Base-by-base conservation (phyloP, 73 alveolate genomes). In the Paramecium tetraurelia region DNA sequence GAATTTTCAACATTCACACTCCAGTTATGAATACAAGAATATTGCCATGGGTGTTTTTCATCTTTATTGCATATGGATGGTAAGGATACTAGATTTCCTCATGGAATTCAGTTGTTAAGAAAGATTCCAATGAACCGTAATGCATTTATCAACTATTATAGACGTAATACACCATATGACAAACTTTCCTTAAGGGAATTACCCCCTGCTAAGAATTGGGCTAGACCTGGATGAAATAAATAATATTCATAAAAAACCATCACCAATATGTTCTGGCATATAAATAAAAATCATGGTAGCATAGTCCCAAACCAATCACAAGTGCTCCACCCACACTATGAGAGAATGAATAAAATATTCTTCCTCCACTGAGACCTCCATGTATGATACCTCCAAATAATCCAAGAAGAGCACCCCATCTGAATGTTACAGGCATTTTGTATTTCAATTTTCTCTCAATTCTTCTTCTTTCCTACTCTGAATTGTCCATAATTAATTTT, bases 351-450 rank as follows among this genome's bases (percentile, higher is more conserved):
- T 44, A 44, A 24, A 80, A 43, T 38, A 27, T 80, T 12, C 75
- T 80, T 11, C 57, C 46, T 43, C 84, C 84, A 63, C 90, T 41
- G 7, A 80, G 57, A 20, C 90, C 90, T 20, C 76, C 90, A 80
- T 44, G 76, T 11, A 44, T 44, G 11, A 80, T 80, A 31, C 90
- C 90, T 31, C 46, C 90, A 80, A 80, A 80, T 46, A 80, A 46
- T 44, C 90, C 90, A 8, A 80, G 46, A 10, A 80, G 22, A 22
- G 76, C 90, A 10, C 90, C 90, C 90, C 90, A 80, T 44, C 90
- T 40, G 0, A 80, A 80, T n/a, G 75, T 48, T 2, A 80, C 90
- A 3, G 90, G 90, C 70, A 80, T 41, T 80, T 80, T 80, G 48
- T 41, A 80, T 41, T 40, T 41, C 24, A 80, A 80, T 80, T 80